Conservation (phyloP, 345 rosid species). For the Populus tremula region DNA sequence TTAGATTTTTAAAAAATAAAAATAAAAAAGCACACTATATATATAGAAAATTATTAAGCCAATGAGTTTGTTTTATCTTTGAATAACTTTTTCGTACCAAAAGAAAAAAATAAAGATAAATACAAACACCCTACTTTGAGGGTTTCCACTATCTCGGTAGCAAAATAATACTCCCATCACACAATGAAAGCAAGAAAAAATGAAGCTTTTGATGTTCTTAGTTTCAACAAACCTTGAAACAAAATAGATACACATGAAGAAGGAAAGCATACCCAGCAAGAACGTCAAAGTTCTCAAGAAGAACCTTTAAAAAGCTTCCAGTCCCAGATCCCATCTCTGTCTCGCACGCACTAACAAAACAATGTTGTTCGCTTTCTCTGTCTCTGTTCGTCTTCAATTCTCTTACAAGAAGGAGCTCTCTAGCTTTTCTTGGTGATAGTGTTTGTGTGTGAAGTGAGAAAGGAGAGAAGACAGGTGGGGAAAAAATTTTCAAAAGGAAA, state of each 20-base stretch:
- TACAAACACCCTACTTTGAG: background rate
- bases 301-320: constrained; percentile 62
- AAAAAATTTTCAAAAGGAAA: background rate
- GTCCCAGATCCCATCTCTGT: constrained; percentile 65
- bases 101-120: background rate
- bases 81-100: background rate
- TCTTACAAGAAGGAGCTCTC: background rate
- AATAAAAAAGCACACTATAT: background rate
- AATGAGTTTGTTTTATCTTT: background rate
- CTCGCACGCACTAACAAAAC: background rate
- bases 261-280: constrained; percentile 67
- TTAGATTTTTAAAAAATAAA: background rate
- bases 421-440: background rate
- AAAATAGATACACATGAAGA: background rate
- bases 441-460: background rate
- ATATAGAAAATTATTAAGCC: background rate
- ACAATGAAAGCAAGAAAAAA: background rate
- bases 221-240: background rate
- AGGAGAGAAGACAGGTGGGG: background rate
- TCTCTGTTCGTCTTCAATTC: background rate
- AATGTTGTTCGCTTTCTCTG: background rate
- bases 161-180: background rate
- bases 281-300: constrained; percentile 76
- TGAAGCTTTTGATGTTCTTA: background rate
- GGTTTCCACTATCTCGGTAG: background rate